Conservation (phyloP, 1,139 yeast species). For the Cylindricascospora bacillispora region DNA sequence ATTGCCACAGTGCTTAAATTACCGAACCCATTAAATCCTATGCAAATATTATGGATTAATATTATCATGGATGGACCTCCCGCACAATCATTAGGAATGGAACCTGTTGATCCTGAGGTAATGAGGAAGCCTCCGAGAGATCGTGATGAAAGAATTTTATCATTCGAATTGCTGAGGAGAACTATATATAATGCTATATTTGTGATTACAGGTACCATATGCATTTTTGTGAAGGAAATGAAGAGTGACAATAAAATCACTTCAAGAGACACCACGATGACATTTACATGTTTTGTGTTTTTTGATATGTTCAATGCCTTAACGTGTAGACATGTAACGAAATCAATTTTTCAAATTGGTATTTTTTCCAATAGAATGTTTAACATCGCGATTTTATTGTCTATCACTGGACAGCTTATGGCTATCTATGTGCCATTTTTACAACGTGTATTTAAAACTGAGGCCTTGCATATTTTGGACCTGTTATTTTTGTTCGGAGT, state of each 20-base stretch:
- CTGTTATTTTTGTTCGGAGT: conserved; percentile 45
- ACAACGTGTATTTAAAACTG: conserved; percentile 85
- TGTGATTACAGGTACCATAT: conserved; percentile 69
- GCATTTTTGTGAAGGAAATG: conserved; percentile 74
- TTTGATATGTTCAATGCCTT: conserved; percentile 93
- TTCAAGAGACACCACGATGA: conserved; percentile 92
- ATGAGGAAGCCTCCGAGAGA: conserved; percentile 92
- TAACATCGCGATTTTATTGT: conserved; percentile 77
- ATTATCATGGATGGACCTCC: conserved; percentile 98
- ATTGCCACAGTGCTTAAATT: conserved; percentile 72
- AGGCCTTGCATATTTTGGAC: conserved; percentile 61
- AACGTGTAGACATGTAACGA: conserved; percentile 74
- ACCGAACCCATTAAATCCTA: conserved; percentile 89
- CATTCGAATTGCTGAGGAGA: conserved; percentile 51
- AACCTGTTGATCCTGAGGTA: conserved; percentile 87
- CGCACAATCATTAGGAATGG: conserved; percentile 92
- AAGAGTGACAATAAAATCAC: conserved; percentile 58
- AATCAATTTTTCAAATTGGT: conserved; percentile 70
- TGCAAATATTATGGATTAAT: conserved; percentile 96
- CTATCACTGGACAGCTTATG: conserved; percentile 75
- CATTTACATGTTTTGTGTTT: conserved; percentile 90
- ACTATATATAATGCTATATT: conserved; percentile 61
- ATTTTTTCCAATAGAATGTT: conserved; percentile 67
- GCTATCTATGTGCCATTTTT: conserved; percentile 87
- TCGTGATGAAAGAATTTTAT: conserved; percentile 68